Evolutionary conservation across 768 basidiomycete species (phyloP), one percentile per base, ranked within the genome.

Genomic region (Candolleomyces eurysporus): DNA sequence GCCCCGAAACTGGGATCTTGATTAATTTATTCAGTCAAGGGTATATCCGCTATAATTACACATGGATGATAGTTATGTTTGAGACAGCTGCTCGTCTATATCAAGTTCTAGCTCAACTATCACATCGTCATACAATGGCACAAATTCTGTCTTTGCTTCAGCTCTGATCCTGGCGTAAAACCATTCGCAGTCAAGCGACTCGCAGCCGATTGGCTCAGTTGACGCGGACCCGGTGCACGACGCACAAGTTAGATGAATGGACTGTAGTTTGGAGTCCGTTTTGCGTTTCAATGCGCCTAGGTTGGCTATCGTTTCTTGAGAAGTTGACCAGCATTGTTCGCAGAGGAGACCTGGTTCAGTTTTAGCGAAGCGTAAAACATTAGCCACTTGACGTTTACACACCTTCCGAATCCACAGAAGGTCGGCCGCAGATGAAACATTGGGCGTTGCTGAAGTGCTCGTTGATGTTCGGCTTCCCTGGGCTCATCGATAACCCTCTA

Each of bases 101-200:
- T 62, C 58, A 51, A 53, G 59, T 61, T 76, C 73, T 54, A 82
- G 61, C 43, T 77, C 77, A 45, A 76, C 68, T 17, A 73, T 63
- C 17, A 78, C 57, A 40, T 74, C 72, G 51, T 71, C 59, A 42
- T 78, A 69, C n/a, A 72, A 64, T 14, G 67, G 70, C 30, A 78
- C 64, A 58, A 76, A 72, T 40, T 76, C 76, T 49, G 75, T 65
- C 57, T 74, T 76, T 26, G 70, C 69, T 54, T 88, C 86, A 5
- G 81, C 77, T 65, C 84, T 87, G 62, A 82, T 84, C 40, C 92
- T 79, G 32, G 88, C 83, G 65, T 86, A 97, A 39, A 94, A 72
- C 85, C 92, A 90, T 0, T 89, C 83, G 70, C 96, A 98, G 68
- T 97, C 94, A 50, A 92, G 76, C 8, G 92, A 93, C 67, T 90